phyloP scores from a whole-genome alignment of 2,329 filamentous ascomycete species.

The Talaromyces amestolkiae region DNA sequence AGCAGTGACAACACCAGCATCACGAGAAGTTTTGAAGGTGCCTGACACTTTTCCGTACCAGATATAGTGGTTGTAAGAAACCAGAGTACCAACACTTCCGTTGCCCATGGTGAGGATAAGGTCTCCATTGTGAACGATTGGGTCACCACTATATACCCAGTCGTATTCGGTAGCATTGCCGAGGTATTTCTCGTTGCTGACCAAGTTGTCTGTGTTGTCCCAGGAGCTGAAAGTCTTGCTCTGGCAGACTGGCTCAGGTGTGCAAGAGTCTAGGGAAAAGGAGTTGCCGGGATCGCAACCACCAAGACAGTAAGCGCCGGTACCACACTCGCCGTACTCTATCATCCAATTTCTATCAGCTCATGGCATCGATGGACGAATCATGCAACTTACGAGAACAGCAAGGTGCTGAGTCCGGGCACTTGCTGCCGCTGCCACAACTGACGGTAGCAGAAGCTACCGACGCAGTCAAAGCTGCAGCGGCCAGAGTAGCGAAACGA shows the following conservation, averaged over 20 bases:
- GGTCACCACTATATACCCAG: constrained; percentile 83
- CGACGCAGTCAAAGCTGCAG: constrained; percentile 36
- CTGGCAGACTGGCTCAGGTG: constrained; percentile 78
- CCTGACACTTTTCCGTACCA: constrained; percentile 96
- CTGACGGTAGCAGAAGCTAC: constrained; percentile 28
- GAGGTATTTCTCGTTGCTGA: constrained; percentile 75
- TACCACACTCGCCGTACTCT: constrained; percentile 93
- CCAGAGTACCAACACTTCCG: constrained; percentile 78
- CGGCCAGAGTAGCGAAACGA: constrained; percentile 34
- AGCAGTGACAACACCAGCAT: constrained; percentile 87
- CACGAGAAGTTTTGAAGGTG: constrained; percentile 78
- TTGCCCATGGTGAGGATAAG: constrained; percentile 86
- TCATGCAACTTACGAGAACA: constrained; percentile 65
- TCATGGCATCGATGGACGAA: background rate
- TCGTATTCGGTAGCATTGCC: constrained; percentile 76
- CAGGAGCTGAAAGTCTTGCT: constrained; percentile 67
- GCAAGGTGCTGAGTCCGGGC: constrained; percentile 70
- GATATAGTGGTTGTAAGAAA: constrained; percentile 82
- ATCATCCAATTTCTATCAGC: background rate
- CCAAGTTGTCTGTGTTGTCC: constrained; percentile 66
- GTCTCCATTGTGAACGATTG: constrained; percentile 60
- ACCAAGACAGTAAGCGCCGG: constrained; percentile 91
- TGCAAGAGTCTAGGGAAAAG: constrained; percentile 77
- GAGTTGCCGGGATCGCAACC: constrained; percentile 90
- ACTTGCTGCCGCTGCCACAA: constrained; percentile 53